phyloP scores from a whole-genome alignment of 495 filamentous ascomycete genomes.

The Penicillium paxilli region DNA sequence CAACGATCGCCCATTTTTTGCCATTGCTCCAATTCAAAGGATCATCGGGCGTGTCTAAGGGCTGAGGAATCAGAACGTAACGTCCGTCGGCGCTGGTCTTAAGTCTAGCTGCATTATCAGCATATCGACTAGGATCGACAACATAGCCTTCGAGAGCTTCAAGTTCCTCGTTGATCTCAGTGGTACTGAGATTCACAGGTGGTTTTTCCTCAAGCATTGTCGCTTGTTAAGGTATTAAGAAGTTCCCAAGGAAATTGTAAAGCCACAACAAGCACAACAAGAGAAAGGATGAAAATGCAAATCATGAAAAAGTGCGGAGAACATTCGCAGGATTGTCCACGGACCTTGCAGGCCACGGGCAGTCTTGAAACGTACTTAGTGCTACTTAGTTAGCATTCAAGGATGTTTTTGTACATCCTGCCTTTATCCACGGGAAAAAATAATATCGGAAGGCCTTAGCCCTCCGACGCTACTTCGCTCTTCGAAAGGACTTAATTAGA shows the following conservation, averaged over 20 bases:
- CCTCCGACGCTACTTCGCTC: background rate
- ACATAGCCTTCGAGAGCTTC: constrained; percentile 18
- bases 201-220: background rate
- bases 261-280: background rate
- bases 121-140: constrained; percentile 15
- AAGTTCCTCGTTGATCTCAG: constrained; percentile 11
- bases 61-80: constrained; percentile 17
- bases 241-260: background rate
- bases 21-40: constrained; percentile 10
- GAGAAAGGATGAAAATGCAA: background rate
- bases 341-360: too few relatives aligned
- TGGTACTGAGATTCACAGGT: background rate
- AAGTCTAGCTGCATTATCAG: constrained; percentile 9
- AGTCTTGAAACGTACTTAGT: too few relatives aligned
- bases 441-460: too few relatives aligned
- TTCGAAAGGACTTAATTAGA: background rate
- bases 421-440: too few relatives aligned
- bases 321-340: too few relatives aligned
- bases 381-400: too few relatives aligned
- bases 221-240: background rate
- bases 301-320: background rate
- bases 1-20: constrained; percentile 6
- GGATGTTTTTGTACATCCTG: too few relatives aligned
- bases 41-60: constrained; percentile 7
- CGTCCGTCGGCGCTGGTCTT: constrained; percentile 11